Evolutionary conservation across 805 yeast genomes (phyloP).

Genomic region (Lachancea waltii): DNA sequence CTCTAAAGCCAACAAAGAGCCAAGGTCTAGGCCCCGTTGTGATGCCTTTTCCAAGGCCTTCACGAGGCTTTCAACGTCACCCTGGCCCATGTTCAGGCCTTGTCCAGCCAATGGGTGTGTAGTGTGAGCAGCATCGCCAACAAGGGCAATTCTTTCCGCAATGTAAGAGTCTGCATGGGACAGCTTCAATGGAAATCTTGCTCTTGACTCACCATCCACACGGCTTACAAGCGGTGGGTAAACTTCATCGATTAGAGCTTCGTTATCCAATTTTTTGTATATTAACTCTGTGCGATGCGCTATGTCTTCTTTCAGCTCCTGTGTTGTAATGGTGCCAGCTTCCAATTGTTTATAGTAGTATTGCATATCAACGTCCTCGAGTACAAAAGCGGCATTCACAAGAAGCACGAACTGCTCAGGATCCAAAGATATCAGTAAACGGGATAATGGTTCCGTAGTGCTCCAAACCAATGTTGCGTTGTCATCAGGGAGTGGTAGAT

Average conservation of each 20-base stretch:
- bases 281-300: conserved; percentile 52
- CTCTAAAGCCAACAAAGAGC: conserved; percentile 72
- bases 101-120: conserved; percentile 98
- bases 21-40: conserved; percentile 81
- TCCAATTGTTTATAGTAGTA: conserved; percentile 49
- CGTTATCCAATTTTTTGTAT: conserved; percentile 27
- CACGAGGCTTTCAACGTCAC: conserved; percentile 72
- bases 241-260: conserved; percentile 46
- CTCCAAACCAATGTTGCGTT: conserved; percentile 95
- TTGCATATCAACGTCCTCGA: conserved; percentile 68
- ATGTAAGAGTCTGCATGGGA: conserved; percentile 89
- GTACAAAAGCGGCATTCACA: conserved; percentile 81
- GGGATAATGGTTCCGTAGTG: conserved; percentile 67
- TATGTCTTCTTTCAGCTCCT: conserved; percentile 57
- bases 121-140: conserved; percentile 97
- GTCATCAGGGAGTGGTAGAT: conserved; percentile 80
- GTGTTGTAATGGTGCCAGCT: conserved; percentile 32
- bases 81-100: conserved; percentile 96
- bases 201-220: conserved; percentile 61
- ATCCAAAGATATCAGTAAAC: conserved; percentile 50
- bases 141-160: conserved; percentile 78
- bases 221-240: conserved; percentile 62
- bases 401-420: conserved; percentile 59
- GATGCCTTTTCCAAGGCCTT: conserved; percentile 64
- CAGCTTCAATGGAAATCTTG: conserved; percentile 80